Evolutionary conservation across 139 green algal genomes (phyloP), one percentile per base, ranked within the genome.

Genomic region (Desmodesmus armatus): DNA sequence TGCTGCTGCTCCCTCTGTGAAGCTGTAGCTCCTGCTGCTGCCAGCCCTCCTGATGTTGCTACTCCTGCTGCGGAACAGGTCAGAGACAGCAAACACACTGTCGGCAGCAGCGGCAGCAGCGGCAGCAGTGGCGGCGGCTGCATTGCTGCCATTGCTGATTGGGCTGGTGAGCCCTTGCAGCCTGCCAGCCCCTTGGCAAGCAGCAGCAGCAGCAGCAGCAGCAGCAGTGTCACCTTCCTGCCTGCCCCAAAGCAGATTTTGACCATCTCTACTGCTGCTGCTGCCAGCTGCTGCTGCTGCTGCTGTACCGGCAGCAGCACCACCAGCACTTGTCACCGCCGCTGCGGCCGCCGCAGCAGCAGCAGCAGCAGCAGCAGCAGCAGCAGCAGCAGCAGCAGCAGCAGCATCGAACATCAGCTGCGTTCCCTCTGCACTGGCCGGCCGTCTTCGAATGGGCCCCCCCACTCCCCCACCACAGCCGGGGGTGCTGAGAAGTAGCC

Each of bases 11-110:
- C 47, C 73, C 17, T 55, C 66, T 25, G 66, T 79, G 66, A 78
- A 79, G n/a, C 80, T 79, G 66, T 70, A 71, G 66, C 66, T 70
- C 27, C 80, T 33, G 13, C 40, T 40, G 66, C 66, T 58, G 49
- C 66, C 41, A 21, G 35, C 37, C 17, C 43, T 43, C 33, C 33
- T 47, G 13, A 43, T 23, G 4, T 19, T 3, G 41, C 19, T 43
- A 23, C 51, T 37, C n/a, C 40, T 51, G 65, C 65, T 74, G 33
- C 69, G n/a, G n/a, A n/a, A n/a, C n/a, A n/a, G n/a, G n/a, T n/a
- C n/a, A n/a, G 53, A 19, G 21, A 65, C 21, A 65, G 53, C 21
- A 65, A 65, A n/a, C 53, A 65, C 23, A 23, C 21, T n/a, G n/a
- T n/a, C n/a, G n/a, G n/a, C n/a, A n/a, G n/a, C n/a, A n/a, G n/a